Conservation (phyloP, 163 green algal species). For the Dunaliella salina region DNA sequence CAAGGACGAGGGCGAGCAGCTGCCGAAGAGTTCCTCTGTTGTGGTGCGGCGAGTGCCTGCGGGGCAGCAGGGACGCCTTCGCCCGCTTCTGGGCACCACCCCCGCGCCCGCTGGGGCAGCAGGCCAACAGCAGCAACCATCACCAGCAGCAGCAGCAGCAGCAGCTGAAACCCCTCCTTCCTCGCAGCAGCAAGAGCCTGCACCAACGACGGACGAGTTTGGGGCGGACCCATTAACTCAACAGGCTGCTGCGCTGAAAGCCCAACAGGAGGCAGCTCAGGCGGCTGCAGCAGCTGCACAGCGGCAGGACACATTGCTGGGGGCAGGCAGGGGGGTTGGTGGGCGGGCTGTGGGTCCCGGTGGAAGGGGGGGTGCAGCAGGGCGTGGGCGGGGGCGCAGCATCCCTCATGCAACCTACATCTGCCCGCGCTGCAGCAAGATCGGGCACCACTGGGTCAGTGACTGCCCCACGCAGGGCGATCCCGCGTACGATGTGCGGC, state of each 20-base stretch:
- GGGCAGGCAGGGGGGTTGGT: too few species aligned
- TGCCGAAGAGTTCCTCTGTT: conserved; percentile 38
- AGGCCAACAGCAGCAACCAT: not conserved
- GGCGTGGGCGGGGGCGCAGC: conserved; percentile 23
- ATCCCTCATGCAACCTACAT: conserved; percentile 36
- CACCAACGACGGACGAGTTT: too few species aligned
- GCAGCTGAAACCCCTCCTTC: too few species aligned
- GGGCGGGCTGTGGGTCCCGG: too few species aligned
- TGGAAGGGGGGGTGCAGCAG: not conserved
- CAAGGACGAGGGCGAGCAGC: too few species aligned
- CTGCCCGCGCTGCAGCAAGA: conserved; percentile 60
- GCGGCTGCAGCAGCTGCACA: too few species aligned
- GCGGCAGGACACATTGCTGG: too few species aligned
- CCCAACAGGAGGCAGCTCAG: too few species aligned
- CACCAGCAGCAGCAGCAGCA: too few species aligned
- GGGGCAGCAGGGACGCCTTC: conserved; percentile 1
- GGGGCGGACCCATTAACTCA: too few species aligned
- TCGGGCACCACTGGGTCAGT: conserved; percentile 58
- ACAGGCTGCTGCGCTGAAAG: too few species aligned
- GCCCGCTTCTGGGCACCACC: conserved; percentile 6
- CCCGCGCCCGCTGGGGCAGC: not conserved
- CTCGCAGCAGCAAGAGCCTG: too few species aligned
- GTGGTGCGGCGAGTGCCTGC: conserved; percentile 57
- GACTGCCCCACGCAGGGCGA: conserved; percentile 81
- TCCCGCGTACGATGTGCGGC: conserved; percentile 70